Evolutionary conservation across 495 filamentous ascomycete species (phyloP).

Genomic region (Aspergillus ellipticus): DNA sequence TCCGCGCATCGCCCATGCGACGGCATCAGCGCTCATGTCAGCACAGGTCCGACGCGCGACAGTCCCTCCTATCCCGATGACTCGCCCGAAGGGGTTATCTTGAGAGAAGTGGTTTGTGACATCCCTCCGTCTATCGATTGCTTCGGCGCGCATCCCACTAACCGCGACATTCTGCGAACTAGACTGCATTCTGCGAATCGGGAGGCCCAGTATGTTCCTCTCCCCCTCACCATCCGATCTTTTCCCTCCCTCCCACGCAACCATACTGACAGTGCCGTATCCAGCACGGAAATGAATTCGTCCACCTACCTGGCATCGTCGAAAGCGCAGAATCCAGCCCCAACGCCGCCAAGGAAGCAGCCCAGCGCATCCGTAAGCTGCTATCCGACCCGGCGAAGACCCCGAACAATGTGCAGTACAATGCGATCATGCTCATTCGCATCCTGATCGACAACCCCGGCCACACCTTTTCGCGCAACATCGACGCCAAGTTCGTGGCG

Average conservation of each 20-base stretch:
- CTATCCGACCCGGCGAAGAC: slow-evolving; percentile 63
- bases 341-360: slow-evolving; percentile 72
- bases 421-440: slow-evolving; percentile 91
- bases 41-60: slow-evolving; percentile 21
- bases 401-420: slow-evolving; percentile 77
- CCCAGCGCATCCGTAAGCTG: slow-evolving; percentile 74
- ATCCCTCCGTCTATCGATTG: background rate
- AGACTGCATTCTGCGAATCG: slow-evolving; percentile 77
- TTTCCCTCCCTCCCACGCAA: background rate
- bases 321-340: slow-evolving; percentile 92
- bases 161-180: slow-evolving; percentile 6
- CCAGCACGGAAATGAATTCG: slow-evolving; percentile 74
- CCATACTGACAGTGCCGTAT: background rate
- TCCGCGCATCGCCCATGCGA: background rate
- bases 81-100: slow-evolving; percentile 44
- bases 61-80: slow-evolving; percentile 31
- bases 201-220: slow-evolving; percentile 56
- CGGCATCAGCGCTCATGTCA: slow-evolving; percentile 6
- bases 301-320: slow-evolving; percentile 91
- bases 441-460: slow-evolving; percentile 94
- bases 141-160: slow-evolving; percentile 6
- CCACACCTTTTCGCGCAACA: slow-evolving; percentile 76
- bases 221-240: background rate
- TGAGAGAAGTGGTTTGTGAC: slow-evolving; percentile 47
- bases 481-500: slow-evolving; percentile 76